These are phyloP conservation scores for Salicornia ramosissima DNA, from an alignment of 148 eudicot species.

Conservation along the genomic window DNA sequence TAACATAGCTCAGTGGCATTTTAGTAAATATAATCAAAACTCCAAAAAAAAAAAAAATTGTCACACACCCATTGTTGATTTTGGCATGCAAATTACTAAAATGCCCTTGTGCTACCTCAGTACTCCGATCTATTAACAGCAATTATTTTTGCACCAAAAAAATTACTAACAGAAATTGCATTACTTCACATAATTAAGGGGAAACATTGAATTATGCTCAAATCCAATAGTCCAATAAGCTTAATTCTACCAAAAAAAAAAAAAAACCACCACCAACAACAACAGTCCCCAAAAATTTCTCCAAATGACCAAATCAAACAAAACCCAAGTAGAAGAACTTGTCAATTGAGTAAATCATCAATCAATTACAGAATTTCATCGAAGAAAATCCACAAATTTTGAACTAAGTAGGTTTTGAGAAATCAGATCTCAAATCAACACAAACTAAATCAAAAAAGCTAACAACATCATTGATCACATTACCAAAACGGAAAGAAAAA, in stretches of 20 bases:
- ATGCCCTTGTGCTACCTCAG: too few species aligned
- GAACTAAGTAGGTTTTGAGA: neutral
- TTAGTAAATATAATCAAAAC: too few species aligned
- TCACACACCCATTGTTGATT: too few species aligned
- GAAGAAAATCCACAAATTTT: neutral
- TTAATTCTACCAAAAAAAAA: neutral
- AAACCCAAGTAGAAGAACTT: neutral
- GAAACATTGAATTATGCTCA: neutral
- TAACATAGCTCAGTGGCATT: too few species aligned
- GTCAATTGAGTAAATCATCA: neutral
- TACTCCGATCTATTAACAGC: constrained; percentile 12
- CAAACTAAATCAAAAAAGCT: constrained; percentile 1
- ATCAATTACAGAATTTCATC: neutral
- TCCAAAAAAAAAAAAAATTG: too few species aligned
- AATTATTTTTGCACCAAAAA: neutral
- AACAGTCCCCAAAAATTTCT: too few species aligned
- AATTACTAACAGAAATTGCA: too few species aligned
- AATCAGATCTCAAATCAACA: constrained; percentile 4
- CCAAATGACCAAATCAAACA: constrained; percentile 5
- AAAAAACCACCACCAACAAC: too few species aligned
- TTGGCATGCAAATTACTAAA: too few species aligned
- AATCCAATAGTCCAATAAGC: neutral
- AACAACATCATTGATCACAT: neutral
- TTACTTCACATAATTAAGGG: too few species aligned
- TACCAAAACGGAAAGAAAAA: neutral